Base-by-base conservation (phyloP, 306 rosid species). In the Hippophae gyantsensis region DNA sequence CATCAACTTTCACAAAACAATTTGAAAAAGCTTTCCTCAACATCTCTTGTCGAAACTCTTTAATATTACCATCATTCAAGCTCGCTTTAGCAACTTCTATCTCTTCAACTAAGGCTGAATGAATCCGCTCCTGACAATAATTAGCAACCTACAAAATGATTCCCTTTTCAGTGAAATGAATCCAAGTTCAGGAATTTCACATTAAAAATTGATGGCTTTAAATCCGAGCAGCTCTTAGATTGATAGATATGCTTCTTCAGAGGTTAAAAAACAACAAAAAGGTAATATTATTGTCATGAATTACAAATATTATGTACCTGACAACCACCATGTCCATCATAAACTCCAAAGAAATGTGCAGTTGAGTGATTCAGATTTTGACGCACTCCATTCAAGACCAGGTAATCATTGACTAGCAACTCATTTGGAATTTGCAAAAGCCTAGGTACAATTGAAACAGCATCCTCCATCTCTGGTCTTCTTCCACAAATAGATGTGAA, bases 391-490 rank as follows among this genome's bases (percentile, higher is more conserved):
- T 60, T 57, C 59, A 57, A 14, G 54, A 54, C 68, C 2, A 42
- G 61, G 69, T 53, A 62, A 6, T 69, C 74, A 65, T 80, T 77
- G 68, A 59, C 63, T 4, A 80, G 60, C 78, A 82, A 76, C 56
- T 60, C 69, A 49, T 74, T 44, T 61, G 90, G 78, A 72, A 85
- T 49, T 64, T 85, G 75, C 57, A 63, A 47, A 56, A 88, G 56
- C 46, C 74, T 74, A 13, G 96, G 90, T 43, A 64, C 72, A 52
- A 75, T 80, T 58, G 83, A 71, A 50, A 85, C 50, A 48, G 74
- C 86, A 83, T 88, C 96, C 72, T 88, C 96, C 96, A 88, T 88
- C 81, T 88, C 88, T 6, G 59, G 76, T 63, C 96, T 80, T 72
- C 68, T 72, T 62, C 96, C 94, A 67, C 79, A 61, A 23, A 82